phyloP scores from a whole-genome alignment of 305 asterid species.

The Fraxinus sp. region DNA sequence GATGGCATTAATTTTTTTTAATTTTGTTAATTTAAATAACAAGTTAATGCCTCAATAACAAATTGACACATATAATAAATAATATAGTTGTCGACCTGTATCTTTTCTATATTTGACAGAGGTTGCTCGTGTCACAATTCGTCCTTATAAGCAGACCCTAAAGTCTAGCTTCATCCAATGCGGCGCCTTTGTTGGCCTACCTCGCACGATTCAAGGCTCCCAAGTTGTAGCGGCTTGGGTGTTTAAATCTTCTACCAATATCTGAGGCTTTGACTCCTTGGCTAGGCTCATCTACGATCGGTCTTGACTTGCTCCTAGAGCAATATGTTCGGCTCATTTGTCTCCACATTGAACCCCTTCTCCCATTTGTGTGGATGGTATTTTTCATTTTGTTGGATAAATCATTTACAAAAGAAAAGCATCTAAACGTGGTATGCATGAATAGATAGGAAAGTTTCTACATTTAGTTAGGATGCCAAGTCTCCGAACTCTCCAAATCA shows the following conservation, averaged over 20 bases:
- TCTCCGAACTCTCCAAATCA: neutral
- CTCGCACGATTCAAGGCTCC: neutral
- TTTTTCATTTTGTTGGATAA: neutral
- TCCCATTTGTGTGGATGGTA: neutral
- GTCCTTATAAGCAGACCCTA: no score
- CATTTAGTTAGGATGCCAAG: neutral
- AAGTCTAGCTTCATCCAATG: no score
- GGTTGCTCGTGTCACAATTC: no score
- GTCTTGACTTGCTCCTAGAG: neutral
- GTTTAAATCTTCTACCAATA: neutral
- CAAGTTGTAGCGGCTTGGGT: neutral
- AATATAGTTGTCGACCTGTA: no score
- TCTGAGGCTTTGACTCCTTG: neutral
- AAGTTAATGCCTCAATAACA: no score
- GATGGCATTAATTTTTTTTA: no score
- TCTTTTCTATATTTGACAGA: no score
- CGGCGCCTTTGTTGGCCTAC: no score
- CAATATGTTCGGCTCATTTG: neutral
- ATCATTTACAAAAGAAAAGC: neutral
- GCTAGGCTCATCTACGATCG: neutral
- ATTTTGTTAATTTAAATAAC: no score
- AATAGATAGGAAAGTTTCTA: no score
- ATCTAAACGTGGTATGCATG: neutral
- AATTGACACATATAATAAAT: no score
- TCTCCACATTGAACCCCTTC: neutral